Base-by-base conservation (phyloP, 1,284 basidiomycete species). In the Cutaneotrichosporon daszewskae region DNA sequence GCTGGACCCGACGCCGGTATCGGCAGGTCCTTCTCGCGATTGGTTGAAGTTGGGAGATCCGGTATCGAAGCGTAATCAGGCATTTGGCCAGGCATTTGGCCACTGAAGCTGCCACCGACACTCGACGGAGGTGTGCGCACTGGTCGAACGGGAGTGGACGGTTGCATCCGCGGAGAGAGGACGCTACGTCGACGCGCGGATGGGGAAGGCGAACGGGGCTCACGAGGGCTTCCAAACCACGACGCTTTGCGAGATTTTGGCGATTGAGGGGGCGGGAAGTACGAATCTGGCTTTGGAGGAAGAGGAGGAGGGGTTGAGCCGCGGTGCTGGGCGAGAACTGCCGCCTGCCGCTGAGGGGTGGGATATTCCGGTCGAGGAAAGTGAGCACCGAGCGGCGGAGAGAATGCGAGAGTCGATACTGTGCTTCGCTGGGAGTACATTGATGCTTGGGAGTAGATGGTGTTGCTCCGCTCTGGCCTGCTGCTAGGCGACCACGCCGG, bases 171-270 rank as follows among this genome's bases (percentile, higher is more conserved):
- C 9, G 37, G 28, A 17, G 19, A 29, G 16, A 31, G 18, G 5
- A 20, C 26, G 19, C 37, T 23, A 14, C 37, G 37, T 4, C 14
- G 13, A 9, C n/a, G 24, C 5, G 35, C 23, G 11, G 35, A 36
- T 10, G 27, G 18, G 3, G 37, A 28, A 11, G 37, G 37, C 14
- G 37, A 38, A 18, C 17, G n/a, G 9, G 29, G n/a, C n/a, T 19
- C 31, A 19, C 36, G 42, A 12, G 41, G 33, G 24, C 34, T 24
- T n/a, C 34, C 42, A 20, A 44, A 44, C 34, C 35, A 44, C 17
- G 42, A 32, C 16, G 36, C 38, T 10, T 24, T 37, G 14, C 20
- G 35, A 29, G 39, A 40, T 24, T 32, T 31, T 7, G 32, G 32
- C 18, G 35, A 38, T 13, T 4, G 23, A 9, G 12, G 35, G 29